Evolutionary conservation across 129 eudicot genomes (phyloP), one percentile per base, ranked within the genome.

Genomic region (Flaveria bidentis): DNA sequence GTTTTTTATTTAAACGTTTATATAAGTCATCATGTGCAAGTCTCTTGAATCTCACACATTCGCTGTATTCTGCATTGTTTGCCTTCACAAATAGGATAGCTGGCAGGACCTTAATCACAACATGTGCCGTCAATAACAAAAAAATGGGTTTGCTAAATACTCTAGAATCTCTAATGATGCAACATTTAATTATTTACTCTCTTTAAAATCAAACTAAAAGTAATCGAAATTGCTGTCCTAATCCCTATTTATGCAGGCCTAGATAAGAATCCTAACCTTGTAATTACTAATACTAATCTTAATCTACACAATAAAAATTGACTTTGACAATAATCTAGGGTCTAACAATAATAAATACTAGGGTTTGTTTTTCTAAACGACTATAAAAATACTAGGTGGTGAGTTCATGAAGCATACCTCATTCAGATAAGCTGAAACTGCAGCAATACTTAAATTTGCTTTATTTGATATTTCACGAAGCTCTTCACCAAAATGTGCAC

Each of bases 51-150:
- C 91, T 87, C 56, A 83, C 73, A 76, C 85, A 67, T 82, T 94
- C 99, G 51, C 80, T 79, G 72, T 82, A 58, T 75, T 94, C 99
- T 52, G 91, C 91, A 72, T 85, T 87, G 81, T 88, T 94, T 62
- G 96, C 99, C 90, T 94, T 94, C 81, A 94, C 92, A 80, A 94
- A 91, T 36, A 91, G 85, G 61, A 91, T 73, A 30, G 97, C 88
- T 63, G 97, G 99, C 15, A 94, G 88, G 56, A 94, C 97, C 99
- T 94, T 73, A 7, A 79, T 62, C 69, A 80, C 28, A 50, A 68
- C 47, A 45, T 39, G 76, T 33, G 62, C 45, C 39, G 81, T 50
- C 36, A 23, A 9, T 51, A 22, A 50, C 41, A 47, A 25, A 49
- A 9, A 18, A 73, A 16, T 57, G 58, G 6, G 16, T 2, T 39